Conservation (phyloP, 169 alveolate species). For the Cryptosporidium xiaoi region DNA sequence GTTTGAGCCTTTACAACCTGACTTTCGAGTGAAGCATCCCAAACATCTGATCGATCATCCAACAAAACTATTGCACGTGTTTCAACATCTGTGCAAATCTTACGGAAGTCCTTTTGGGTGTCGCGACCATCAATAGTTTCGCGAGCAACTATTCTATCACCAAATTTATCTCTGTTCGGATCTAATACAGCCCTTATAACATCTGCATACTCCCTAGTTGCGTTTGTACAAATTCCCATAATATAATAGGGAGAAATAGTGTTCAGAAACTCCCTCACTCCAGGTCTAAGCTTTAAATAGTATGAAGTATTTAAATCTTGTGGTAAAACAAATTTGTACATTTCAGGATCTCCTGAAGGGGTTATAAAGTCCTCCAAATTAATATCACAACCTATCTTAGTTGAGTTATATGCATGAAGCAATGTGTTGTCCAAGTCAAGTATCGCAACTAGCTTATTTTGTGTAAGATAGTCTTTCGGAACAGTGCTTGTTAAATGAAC, state of each 20-base stretch:
- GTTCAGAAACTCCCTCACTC: constrained; percentile 87
- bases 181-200: constrained; percentile 90
- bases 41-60: constrained; percentile 91
- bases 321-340: constrained; percentile 89
- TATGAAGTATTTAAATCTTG: constrained; percentile 85
- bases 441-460: constrained; percentile 82
- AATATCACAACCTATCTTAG: constrained; percentile 85
- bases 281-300: constrained; percentile 90
- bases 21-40: constrained; percentile 88
- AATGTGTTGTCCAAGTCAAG: constrained; percentile 90
- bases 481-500: constrained; percentile 68
- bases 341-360: constrained; percentile 89
- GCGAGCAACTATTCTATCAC: constrained; percentile 90
- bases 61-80: constrained; percentile 88
- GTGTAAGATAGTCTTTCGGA: constrained; percentile 59
- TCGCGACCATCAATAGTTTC: constrained; percentile 86
- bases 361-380: constrained; percentile 87
- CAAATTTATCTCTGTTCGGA: constrained; percentile 89
- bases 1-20: constrained; percentile 92
- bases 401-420: constrained; percentile 88
- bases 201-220: constrained; percentile 93
- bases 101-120: constrained; percentile 81
- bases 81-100: constrained; percentile 86
- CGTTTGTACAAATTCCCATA: constrained; percentile 90
- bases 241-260: constrained; percentile 88